phyloP scores from a whole-genome alignment of 1,139 yeast species.

The Scheffersomyces illinoinensis region DNA sequence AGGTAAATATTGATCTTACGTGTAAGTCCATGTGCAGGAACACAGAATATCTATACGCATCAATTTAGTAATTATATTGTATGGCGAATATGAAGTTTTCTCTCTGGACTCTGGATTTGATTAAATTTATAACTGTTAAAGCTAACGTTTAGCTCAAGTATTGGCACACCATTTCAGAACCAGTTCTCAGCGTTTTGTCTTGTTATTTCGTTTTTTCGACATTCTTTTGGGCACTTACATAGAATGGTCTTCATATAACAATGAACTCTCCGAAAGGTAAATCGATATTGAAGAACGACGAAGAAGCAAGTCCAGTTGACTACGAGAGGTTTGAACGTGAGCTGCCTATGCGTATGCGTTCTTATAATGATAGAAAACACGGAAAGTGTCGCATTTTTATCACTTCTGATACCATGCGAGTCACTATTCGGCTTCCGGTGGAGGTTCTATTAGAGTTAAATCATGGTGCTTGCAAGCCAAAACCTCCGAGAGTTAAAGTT shows the following conservation, averaged over 20 bases:
- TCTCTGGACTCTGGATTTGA: not conserved
- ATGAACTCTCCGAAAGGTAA: not conserved
- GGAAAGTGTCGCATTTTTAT: not conserved
- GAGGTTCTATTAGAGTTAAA: not conserved
- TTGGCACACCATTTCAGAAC: too few relatives aligned
- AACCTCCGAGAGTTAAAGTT: constrained; percentile 17
- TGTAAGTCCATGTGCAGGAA: not conserved
- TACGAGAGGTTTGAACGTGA: not conserved
- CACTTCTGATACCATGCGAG: not conserved
- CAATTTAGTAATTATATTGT: not conserved
- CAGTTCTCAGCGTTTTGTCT: not conserved
- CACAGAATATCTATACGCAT: not conserved
- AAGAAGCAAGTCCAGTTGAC: not conserved
- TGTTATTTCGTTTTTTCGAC: not conserved
- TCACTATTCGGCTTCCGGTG: not conserved
- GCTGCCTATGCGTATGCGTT: not conserved
- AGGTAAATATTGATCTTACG: not conserved
- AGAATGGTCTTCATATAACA: not conserved
- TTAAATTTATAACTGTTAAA: too few relatives aligned
- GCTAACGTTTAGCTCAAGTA: not conserved
- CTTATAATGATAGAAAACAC: not conserved
- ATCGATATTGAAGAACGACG: not conserved
- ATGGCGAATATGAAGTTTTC: not conserved
- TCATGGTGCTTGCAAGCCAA: constrained; percentile 2
- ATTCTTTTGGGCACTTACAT: not conserved